Base-by-base conservation (phyloP, 495 filamentous ascomycete species). In the Peziza echinospora region DNA sequence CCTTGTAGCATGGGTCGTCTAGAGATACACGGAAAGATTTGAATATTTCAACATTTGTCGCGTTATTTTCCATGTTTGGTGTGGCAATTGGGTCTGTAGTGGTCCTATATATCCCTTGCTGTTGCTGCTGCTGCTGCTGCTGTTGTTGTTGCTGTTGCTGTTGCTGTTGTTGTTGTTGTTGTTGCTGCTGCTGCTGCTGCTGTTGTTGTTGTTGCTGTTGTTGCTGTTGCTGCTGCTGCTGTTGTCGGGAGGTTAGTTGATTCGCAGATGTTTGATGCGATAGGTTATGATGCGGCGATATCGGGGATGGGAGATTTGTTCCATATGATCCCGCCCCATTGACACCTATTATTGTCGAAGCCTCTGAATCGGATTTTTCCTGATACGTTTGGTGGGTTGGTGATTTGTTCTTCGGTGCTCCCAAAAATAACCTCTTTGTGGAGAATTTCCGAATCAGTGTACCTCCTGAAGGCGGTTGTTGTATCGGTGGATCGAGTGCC, bases 1-100 rank as follows among this genome's bases (percentile, higher is more conserved):
- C 89, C 58, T 93, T 94, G 64, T 93, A 77, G 66, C 89, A 97
- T 0, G 89, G 89, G 54, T 96, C 89, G 49, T 97, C 89, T 77
- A 93, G 86, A 52, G 80, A 84, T 50, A 97, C 89, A 23, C 89
- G 76, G 68, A 97, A 97, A 5, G 80, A 86, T 61, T 94, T 96
- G 74, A 96, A 94, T 45, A 97, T 96, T 56, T 97, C 87, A 47
- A 37, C 30, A 37, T 37, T 37, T 13, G 13, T 37, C 87, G 84
- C 28, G 69, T 70, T 17, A 37, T 37, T 37, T 13, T 37, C 19
- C 30, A 17, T 13, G 19, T 37, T 37, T n/a, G n/a, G n/a, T n/a
- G n/a, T n/a, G n/a, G n/a, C n/a, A n/a, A n/a, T n/a, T n/a, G n/a
- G n/a, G n/a, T n/a, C n/a, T n/a, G n/a, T n/a, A n/a, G n/a, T n/a